Evolutionary conservation across 306 rosid genomes (phyloP), one percentile per base, ranked within the genome.

Genomic region (Lathyrus oleraceus): DNA sequence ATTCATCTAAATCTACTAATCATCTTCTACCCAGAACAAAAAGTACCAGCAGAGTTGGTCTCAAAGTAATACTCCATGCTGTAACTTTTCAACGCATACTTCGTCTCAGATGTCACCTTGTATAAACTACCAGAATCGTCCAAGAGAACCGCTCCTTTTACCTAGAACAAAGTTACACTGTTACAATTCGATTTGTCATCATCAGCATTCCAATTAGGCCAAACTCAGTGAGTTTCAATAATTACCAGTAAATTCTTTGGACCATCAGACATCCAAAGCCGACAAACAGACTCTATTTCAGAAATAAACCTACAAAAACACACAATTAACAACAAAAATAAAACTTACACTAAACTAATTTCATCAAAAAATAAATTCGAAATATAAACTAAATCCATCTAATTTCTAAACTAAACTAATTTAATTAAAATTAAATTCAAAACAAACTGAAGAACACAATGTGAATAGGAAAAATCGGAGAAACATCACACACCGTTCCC

Each of bases 401-500:
- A 25, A 25, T 25, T 25, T 25, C 28, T 25, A 25, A 56, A 16
- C 66, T 30, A 61, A 3, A 36, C 27, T 35, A 35, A 60, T 0
- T 32, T 4, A 14, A 32, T 30, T 13, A 36, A 61, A 61, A 36
- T 1, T 1, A 62, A 62, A 13, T 63, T 40, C 7, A 20, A 20
- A 20, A 20, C 23, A 52, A 20, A 20, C 14, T 52, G 14, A 52
- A 20, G 30, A 52, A 10, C n/a, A 52, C 58, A 52, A 52, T 20
- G 59, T 4, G 30, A 52, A 52, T 19, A 1, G 4, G 23, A 0
- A 16, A 49, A n/a, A 61, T 2, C 45, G 62, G 42, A 25, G 16
- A 76, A 66, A 61, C 76, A 90, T 97, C 91, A 76, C 74, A 57
- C 75, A 94, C 98, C 95, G 87, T 84, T 94, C 98, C 98, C 98